Percentiles rank a stretch among this genome's conserved stretches.
These are phyloP conservation scores for Cryphonectria radicalis DNA, from an alignment of 2,329 filamentous ascomycete species.

Conservation along the genomic window DNA sequence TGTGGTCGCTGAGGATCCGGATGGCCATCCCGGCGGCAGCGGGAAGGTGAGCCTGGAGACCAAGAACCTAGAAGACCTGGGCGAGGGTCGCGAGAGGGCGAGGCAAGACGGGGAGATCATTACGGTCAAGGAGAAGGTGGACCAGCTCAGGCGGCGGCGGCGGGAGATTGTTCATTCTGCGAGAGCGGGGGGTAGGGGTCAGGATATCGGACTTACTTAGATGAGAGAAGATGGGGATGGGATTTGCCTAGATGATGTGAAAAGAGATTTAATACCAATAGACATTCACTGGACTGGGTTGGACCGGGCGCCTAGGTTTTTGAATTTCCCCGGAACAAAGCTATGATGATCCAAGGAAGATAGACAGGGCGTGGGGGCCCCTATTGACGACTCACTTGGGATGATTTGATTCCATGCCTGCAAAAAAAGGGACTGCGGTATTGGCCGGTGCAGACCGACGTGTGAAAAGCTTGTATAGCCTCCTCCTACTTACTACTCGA, in stretches of 20 bases:
- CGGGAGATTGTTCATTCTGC: constrained; percentile 13
- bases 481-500: background rate
- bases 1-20: constrained; percentile 26
- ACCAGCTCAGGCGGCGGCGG: constrained; percentile 43
- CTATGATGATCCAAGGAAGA: background rate
- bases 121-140: constrained; percentile 49
- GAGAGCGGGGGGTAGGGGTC: background rate
- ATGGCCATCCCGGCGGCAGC: constrained; percentile 17
- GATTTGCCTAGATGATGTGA: background rate
- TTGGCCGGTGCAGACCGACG: background rate
- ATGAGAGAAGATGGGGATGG: background rate
- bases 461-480: background rate
- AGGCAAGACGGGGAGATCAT: constrained; percentile 50
- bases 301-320: background rate
- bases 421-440: background rate
- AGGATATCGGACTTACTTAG: constrained; percentile 24
- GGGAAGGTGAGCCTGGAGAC: constrained; percentile 46
- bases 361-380: background rate
- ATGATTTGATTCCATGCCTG: background rate
- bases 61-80: constrained; percentile 55
- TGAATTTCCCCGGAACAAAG: background rate
- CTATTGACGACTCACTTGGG: background rate
- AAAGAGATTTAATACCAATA: background rate
- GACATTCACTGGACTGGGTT: background rate
- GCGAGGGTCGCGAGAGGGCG: constrained; percentile 52